These are phyloP conservation scores for Peronospora destructor DNA, from an alignment of 352 stramenopile genomes.

Conservation along the genomic window DNA sequence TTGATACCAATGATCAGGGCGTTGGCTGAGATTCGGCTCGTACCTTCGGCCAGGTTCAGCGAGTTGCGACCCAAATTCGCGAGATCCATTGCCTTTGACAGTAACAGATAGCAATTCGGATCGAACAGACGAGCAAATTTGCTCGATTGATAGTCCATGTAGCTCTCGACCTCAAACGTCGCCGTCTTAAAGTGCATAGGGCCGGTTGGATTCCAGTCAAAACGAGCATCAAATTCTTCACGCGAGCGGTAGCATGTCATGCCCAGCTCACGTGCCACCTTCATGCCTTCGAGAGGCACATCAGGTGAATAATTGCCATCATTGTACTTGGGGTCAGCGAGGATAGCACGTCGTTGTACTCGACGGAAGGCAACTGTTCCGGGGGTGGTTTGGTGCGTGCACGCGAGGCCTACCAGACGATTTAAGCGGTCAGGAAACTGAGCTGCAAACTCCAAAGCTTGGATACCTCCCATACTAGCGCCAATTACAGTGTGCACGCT, in stretches of 20 bases:
- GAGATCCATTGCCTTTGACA: constrained; percentile 86
- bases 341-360: constrained; percentile 78
- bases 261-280: constrained; percentile 76
- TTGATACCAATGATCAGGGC: constrained; percentile 75
- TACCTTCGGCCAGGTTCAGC: constrained; percentile 63
- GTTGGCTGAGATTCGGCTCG: constrained; percentile 58
- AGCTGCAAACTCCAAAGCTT: constrained; percentile 80
- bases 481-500: constrained; percentile 78
- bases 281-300: constrained; percentile 68
- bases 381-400: constrained; percentile 81
- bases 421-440: constrained; percentile 74
- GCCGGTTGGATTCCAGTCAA: constrained; percentile 81
- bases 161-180: constrained; percentile 86
- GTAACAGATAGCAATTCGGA: constrained; percentile 84
- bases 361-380: constrained; percentile 80
- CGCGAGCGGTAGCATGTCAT: constrained; percentile 87
- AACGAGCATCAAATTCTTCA: constrained; percentile 80
- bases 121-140: constrained; percentile 84
- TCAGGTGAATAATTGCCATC: constrained; percentile 63
- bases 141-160: constrained; percentile 86
- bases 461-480: constrained; percentile 84
- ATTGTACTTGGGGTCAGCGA: constrained; percentile 72
- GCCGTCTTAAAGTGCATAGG: constrained; percentile 60
- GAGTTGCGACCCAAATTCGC: constrained; percentile 67
- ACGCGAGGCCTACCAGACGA: constrained; percentile 68